Evolutionary conservation across 257 asterid genomes (phyloP).

Genomic region (Solanum chilense): DNA sequence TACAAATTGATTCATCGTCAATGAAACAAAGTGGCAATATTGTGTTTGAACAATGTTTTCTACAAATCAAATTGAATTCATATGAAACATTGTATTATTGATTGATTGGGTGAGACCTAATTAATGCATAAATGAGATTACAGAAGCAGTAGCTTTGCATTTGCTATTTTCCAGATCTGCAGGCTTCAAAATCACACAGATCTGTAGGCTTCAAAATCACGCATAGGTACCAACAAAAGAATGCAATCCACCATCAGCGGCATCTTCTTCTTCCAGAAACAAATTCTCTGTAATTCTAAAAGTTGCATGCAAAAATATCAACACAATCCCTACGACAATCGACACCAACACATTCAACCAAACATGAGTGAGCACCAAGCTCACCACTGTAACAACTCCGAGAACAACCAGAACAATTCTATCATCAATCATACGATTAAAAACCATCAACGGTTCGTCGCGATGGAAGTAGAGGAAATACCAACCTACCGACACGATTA

Average conservation of each 20-base stretch:
- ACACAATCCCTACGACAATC: conserved; percentile 23
- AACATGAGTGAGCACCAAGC: conserved; percentile 41
- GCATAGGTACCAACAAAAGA: conserved; percentile 35
- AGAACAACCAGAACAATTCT: conserved; percentile 34
- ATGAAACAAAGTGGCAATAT: neutral
- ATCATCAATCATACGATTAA: conserved; percentile 53
- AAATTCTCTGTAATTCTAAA: conserved; percentile 58
- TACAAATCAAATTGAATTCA: neutral
- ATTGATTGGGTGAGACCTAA: neutral
- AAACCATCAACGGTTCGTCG: conserved; percentile 46
- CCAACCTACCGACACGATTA: conserved; percentile 39
- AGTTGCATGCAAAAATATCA: conserved; percentile 37
- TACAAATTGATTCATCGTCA: neutral
- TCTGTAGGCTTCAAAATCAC: neutral
- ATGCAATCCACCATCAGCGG: conserved; percentile 37
- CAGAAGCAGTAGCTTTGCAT: neutral
- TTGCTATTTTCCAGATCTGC: neutral
- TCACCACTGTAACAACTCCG: conserved; percentile 30
- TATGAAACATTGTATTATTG: neutral
- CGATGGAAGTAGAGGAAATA: conserved; percentile 42
- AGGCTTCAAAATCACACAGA: neutral
- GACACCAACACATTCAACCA: conserved; percentile 64
- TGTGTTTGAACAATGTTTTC: neutral
- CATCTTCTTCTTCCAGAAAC: conserved; percentile 58
- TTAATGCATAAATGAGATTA: neutral